Evolutionary conservation across 768 basidiomycete genomes (phyloP).

Genomic region (Kwoniella heveanensis): DNA sequence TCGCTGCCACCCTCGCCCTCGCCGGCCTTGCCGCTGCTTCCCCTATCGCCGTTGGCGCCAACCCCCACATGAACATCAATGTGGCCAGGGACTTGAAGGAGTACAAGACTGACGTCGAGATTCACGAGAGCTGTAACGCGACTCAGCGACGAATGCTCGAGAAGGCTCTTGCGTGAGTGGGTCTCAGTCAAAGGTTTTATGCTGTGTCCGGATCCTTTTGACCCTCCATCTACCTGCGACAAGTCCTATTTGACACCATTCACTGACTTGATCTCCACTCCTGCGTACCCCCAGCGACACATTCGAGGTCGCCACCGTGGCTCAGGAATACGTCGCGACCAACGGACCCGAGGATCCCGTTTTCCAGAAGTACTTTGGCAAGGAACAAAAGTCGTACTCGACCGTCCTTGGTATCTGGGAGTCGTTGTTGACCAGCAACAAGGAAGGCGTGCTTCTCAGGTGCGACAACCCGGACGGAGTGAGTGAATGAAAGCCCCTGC

Average conservation of each 20-base stretch:
- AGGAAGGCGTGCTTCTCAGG: conserved; percentile 49
- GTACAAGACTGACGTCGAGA: conserved; percentile 32
- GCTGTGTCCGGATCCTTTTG: too few species aligned
- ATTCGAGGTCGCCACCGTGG: conserved; percentile 37
- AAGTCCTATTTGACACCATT: too few species aligned
- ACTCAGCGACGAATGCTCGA: conserved; percentile 44
- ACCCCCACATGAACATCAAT: conserved; percentile 2
- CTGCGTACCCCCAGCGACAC: conserved; percentile 36
- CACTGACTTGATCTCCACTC: background rate
- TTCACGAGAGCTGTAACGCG: conserved; percentile 47
- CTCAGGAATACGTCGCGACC: conserved; percentile 36
- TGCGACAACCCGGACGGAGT: conserved; percentile 54
- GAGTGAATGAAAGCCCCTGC: conserved; percentile 7
- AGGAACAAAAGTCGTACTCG: conserved; percentile 22
- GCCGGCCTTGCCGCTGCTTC: conserved; percentile 31
- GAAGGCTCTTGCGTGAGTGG: conserved; percentile 41
- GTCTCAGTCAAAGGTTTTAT: too few species aligned
- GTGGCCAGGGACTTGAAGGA: conserved; percentile 34
- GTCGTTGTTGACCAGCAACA: conserved; percentile 44
- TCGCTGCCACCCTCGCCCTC: conserved; percentile 23
- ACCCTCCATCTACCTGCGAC: too few species aligned
- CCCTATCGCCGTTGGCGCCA: conserved; percentile 9
- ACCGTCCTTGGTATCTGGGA: conserved; percentile 46
- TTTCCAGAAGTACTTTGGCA: conserved; percentile 53
- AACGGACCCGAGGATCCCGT: conserved; percentile 49